Evolutionary conservation across 2,329 filamentous ascomycete species (phyloP), one percentile per base, ranked within the genome.

Genomic region (Alternaria sp.): DNA sequence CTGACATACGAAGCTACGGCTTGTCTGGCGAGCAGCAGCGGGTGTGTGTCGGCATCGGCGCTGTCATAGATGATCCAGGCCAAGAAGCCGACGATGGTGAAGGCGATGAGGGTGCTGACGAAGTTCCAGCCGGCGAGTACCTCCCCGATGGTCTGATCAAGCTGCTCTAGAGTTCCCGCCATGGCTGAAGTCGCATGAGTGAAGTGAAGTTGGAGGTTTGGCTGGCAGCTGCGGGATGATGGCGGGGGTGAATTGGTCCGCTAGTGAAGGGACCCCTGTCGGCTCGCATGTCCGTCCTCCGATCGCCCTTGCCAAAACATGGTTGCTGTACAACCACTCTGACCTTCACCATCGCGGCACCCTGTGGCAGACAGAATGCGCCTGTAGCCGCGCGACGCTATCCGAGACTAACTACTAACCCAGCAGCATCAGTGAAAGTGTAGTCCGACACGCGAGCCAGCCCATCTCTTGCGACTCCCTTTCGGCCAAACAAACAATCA

Each of bases 41-140:
- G 95, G 80, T 98, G 96, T 6, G 91, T 91, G 82, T 99, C 96
- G 6, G 96, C 92, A 57, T 97, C 95, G 63, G 88, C 87, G 54
- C 88, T 86, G 65, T 88, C 88, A 73, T 91, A 83, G 67, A 96
- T 82, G 47, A 90, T 87, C 80, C 92, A 93, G 61, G 89, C 85
- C 60, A 95, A 80, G 73, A 93, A 86, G 58, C 86, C 83, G 64
- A 90, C 83, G 46, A 97, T 84, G 63, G 87, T 75, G 23, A 90
- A 87, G 49, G 88, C 85, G 67, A 99, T 85, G 45, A 89, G 75
- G 4, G 92, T 96, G 28, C 92, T 93, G 83, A 91, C 91, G 69
- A 87, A 81, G 78, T 96, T 93, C 93, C 94, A 97, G 80, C 92
- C 90, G 40, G 89, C 86, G 59, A 96, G 83, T 56, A 95, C 81